A percentile compares a stretch with the other conserved stretches of the same genome.
Evolutionary conservation across 441 rosid genomes (phyloP).

Genomic region (Eruca vesicaria): DNA sequence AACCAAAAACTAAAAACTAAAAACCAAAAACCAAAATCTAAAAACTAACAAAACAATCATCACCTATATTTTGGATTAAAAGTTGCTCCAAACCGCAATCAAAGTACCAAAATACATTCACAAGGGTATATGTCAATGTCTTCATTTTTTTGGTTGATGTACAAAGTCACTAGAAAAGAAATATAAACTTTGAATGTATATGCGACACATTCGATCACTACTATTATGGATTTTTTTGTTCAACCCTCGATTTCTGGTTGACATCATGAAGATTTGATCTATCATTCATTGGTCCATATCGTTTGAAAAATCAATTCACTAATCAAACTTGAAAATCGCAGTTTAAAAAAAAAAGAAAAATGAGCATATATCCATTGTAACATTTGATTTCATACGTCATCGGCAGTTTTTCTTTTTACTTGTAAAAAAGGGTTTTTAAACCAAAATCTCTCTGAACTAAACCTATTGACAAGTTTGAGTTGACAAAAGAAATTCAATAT

Average conservation of each 20-base stretch:
- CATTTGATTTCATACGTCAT: background rate
- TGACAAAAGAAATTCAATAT: background rate
- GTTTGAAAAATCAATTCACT: slow-evolving; percentile 28
- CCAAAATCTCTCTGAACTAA: background rate
- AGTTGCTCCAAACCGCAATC: background rate
- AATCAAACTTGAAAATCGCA: slow-evolving; percentile 17
- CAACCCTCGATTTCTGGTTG: slow-evolving; percentile 23
- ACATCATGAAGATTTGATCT: slow-evolving; percentile 41
- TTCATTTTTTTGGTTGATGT: slow-evolving; percentile 1
- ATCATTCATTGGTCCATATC: slow-evolving; percentile 28
- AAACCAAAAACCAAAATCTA: no score
- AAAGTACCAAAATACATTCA: background rate
- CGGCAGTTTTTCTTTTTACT: background rate
- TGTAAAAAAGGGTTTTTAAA: background rate
- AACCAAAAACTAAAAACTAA: no score
- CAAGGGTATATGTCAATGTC: slow-evolving; percentile 21
- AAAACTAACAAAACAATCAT: no score
- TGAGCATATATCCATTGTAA: background rate
- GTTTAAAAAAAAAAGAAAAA: background rate
- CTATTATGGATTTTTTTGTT: slow-evolving; percentile 22
- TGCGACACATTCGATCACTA: slow-evolving; percentile 24
- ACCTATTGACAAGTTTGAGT: background rate
- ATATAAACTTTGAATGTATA: background rate
- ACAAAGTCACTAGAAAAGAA: background rate
- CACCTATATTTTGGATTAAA: background rate